Percentiles rank a stretch among this genome's conserved stretches.
Evolutionary conservation across 176 grass and related monocot genomes (phyloP).

Genomic region (Poa pratensis): DNA sequence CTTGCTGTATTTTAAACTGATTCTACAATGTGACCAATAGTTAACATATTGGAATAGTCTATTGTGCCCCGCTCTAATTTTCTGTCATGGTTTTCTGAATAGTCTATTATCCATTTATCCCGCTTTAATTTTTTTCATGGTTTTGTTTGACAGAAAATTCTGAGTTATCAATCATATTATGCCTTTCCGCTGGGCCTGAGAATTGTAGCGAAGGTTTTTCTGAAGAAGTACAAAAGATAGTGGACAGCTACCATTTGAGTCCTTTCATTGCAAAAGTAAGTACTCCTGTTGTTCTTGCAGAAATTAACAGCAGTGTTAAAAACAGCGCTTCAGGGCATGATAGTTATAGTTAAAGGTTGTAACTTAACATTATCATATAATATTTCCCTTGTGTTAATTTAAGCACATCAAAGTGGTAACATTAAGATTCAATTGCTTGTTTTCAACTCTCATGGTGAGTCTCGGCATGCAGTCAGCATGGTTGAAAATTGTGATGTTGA

Average conservation of each 20-base stretch:
- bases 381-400: background rate
- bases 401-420: background rate
- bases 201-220: conserved; percentile 47
- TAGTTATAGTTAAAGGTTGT: conserved; percentile 9
- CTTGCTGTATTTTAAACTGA: conserved; percentile 13
- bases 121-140: conserved; percentile 9
- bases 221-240: conserved; percentile 62
- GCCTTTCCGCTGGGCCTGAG: conserved; percentile 59
- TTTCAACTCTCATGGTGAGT: background rate
- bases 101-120: background rate
- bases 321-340: background rate
- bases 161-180: conserved; percentile 83
- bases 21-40: background rate
- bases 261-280: conserved; percentile 73
- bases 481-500: background rate
- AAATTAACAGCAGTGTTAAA: background rate
- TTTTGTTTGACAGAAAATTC: conserved; percentile 63
- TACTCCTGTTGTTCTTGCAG: conserved; percentile 1
- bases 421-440: background rate
- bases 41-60: conserved; percentile 4
- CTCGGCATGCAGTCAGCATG: background rate
- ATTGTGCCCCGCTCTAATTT: background rate
- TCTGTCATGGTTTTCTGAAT: conserved; percentile 18
- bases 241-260: conserved; percentile 60
- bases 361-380: conserved; percentile 30